Base-by-base conservation (phyloP, 2,329 filamentous ascomycete genomes). In the Neurospora crassa region DNA sequence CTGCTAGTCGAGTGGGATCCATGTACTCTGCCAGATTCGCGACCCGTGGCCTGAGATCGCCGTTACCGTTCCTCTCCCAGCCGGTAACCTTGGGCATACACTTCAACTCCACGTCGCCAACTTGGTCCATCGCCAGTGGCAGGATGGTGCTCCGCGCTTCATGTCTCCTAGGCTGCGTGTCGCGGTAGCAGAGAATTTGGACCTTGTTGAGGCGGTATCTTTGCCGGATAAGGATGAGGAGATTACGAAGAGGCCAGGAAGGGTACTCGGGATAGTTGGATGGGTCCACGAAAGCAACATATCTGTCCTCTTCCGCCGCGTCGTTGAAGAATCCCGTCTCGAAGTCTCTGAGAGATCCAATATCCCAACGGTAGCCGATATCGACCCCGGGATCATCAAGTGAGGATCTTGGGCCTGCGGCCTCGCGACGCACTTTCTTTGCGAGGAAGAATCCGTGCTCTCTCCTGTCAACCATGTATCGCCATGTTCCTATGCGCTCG, bases 361-460 rank as follows among this genome's bases (percentile, higher is more conserved):
- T 86, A 40, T 88, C 86, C 96, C 96, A 99, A 67, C 82, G 85
- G 76, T 89, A 96, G 0, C 88, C 87, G 20, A 92, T 81, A 10
- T 83, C 83, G 40, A 87, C 83, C 11, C 81, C 81, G 1, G 84
- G 81, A 1, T 84, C 84, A 37, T 86, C 84, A 0, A 86, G 83
- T n/a, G 83, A 84, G n/a, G 84, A 82, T 68, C 72, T 73, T 12
- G 81, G 78, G 47, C 80, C 78, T 53, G 75, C 70, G 68, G 78
- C 76, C 68, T 79, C 77, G 34, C 81, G 80, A 1, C 84, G 85
- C 37, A 90, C 82, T 76, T 91, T 92, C 82, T 97, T 97, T 8
- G 90, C 94, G n/a, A 99, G 83, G 80, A 99, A 99, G 82, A 98
- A 99, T 11, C 96, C 96, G 79, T 95, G 91, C 80, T 99, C 93